Evolutionary conservation across 148 eudicot genomes (phyloP), one percentile per base, ranked within the genome.

Genomic region (Diospyros lotus): DNA sequence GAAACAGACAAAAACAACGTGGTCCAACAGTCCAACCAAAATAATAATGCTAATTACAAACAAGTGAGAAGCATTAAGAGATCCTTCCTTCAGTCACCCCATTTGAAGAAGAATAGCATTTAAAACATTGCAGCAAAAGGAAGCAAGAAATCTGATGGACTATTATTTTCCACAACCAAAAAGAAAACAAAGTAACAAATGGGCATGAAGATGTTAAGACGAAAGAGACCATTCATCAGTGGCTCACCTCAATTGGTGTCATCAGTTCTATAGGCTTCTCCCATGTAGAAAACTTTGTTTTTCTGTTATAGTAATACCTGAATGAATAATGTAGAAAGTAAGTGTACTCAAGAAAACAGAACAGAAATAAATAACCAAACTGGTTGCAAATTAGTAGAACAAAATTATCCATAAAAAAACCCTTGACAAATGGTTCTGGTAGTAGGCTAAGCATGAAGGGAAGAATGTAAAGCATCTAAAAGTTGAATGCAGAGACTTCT

Each of bases 251-350:
- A 78, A 76, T 77, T 53, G 87, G 78, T 56, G 91, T 85, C 99
- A 89, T 90, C 80, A 95, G 80, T 71, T 95, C 99, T 5, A 88
- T 66, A 77, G 99, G 99, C 84, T 95, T 95, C 77, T 92, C 96
- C 99, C 97, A 95, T 39, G 87, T 85, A 58, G 99, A 95, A 63
- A 79, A 48, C 81, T 73, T 83, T 45, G 96, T 90, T 83, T 77
- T 88, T 83, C 78, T 90, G 84, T 93, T 95, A 84, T 86, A 89
- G 78, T 90, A 95, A 75, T 80, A 95, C 85, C 99, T 95, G 89
- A 40, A 75, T 43, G 12, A 38, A 76, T 46, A 60, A 55, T 58
- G 50, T 9, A n/a, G 13, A 11, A 58, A 39, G 64, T 40, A 12
- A 6, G 18, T 18, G 38, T 18, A 45, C 4, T 38, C 54, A n/a